Percentiles rank a stretch among this genome's conserved stretches.
Conservation (phyloP, 2,329 filamentous ascomycete genomes). For the Emergomyces pasteurianus region DNA sequence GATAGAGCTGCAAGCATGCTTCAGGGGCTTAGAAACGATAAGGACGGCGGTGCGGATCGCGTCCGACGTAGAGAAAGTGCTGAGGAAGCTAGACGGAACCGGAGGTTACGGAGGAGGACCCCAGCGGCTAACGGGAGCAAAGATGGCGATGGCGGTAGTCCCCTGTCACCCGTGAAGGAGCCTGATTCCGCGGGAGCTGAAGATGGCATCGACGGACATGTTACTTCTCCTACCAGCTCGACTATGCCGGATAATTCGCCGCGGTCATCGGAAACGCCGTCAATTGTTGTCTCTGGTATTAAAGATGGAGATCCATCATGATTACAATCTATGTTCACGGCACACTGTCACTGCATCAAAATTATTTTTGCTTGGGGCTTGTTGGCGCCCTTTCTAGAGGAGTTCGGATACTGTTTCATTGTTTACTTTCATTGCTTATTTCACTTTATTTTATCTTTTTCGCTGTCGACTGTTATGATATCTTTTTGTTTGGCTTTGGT, state of each 20-base stretch:
- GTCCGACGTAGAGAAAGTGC: conserved; percentile 61
- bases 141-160: conserved; percentile 22
- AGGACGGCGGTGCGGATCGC: conserved; percentile 33
- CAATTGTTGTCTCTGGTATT: conserved; percentile 25
- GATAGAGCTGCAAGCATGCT: conserved; percentile 73
- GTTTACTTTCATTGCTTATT: too few species aligned
- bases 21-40: conserved; percentile 63
- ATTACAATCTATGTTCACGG: not conserved
- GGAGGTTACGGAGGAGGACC: conserved; percentile 54
- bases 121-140: conserved; percentile 33
- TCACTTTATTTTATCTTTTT: too few species aligned
- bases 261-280: conserved; percentile 18
- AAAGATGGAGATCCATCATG: conserved; percentile 13
- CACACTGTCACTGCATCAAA: not conserved
- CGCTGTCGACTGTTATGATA: not conserved
- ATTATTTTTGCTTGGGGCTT: not conserved
- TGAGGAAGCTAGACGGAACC: conserved; percentile 60
- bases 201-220: conserved; percentile 11
- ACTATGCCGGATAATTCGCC: conserved; percentile 13
- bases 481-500: not conserved
- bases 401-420: not conserved
- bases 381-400: not conserved
- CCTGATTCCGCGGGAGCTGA: conserved; percentile 19
- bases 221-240: conserved; percentile 13
- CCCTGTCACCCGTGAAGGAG: conserved; percentile 21